Percentiles rank a stretch among this genome's conserved stretches.
Evolutionary conservation across 108 stramenopile species (phyloP).

Genomic region (Cyclostephanos invisitatus): DNA sequence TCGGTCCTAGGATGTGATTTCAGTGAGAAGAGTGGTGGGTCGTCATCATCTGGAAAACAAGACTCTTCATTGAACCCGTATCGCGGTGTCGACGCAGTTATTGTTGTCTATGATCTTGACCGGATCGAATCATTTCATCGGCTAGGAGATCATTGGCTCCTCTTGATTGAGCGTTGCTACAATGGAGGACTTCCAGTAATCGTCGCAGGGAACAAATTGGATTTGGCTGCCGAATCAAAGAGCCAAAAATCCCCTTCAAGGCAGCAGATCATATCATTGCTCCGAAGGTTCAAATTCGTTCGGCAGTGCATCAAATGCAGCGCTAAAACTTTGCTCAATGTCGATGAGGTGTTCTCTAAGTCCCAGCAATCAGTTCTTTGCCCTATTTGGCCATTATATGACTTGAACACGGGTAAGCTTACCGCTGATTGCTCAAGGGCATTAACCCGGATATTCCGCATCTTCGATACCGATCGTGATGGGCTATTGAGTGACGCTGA

Average conservation of each 20-base stretch:
- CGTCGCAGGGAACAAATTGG: constrained; percentile 84
- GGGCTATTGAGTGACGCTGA: constrained; percentile 75
- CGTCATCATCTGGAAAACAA: constrained; percentile 4
- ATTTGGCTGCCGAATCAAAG: constrained; percentile 47
- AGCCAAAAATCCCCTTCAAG: constrained; percentile 56
- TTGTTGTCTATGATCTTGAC: constrained; percentile 83
- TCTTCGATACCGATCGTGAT: constrained; percentile 73
- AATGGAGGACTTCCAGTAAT: constrained; percentile 80
- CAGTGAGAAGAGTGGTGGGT: not conserved
- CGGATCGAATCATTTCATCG: constrained; percentile 76
- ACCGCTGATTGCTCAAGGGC: constrained; percentile 62
- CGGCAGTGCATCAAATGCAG: constrained; percentile 86
- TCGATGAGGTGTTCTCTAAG: constrained; percentile 81
- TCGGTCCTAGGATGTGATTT: not conserved
- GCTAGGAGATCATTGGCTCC: constrained; percentile 81
- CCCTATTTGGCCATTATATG: constrained; percentile 70
- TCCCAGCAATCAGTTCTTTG: constrained; percentile 77
- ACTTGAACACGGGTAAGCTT: constrained; percentile 65
- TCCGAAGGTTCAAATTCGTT: constrained; percentile 81
- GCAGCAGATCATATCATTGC: constrained; percentile 74
- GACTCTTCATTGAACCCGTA: constrained; percentile 29
- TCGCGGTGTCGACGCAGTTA: constrained; percentile 66
- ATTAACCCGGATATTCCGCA: constrained; percentile 77
- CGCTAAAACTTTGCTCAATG: constrained; percentile 73
- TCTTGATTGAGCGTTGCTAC: constrained; percentile 77